These are phyloP conservation scores for Rhododendron simsii DNA, from an alignment of 148 eudicot genomes.

Conservation along the genomic window DNA sequence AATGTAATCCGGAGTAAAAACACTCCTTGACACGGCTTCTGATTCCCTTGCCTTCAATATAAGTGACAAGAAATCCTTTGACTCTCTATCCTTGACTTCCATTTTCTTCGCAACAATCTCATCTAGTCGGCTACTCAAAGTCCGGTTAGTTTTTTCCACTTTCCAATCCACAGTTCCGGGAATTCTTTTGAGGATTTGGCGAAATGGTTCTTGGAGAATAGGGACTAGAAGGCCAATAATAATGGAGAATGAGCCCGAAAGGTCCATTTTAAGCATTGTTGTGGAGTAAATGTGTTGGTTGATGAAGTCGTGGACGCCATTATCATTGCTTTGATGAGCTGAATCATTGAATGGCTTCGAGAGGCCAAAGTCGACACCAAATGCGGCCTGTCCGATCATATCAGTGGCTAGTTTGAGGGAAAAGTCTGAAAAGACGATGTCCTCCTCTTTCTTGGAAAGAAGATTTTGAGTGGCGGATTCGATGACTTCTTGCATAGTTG, in stretches of 20 bases:
- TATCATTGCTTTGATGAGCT: conserved; percentile 9
- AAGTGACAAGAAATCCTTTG: conserved; percentile 78
- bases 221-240: conserved; percentile 74
- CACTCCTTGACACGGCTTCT: conserved; percentile 28
- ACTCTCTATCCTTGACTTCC: conserved; percentile 32
- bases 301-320: conserved; percentile 50
- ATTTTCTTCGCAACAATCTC: conserved; percentile 52
- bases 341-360: conserved; percentile 38
- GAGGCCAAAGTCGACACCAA: conserved; percentile 82
- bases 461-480: conserved; percentile 48
- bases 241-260: conserved; percentile 80
- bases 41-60: conserved; percentile 64
- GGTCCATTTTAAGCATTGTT: conserved; percentile 83
- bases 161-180: conserved; percentile 86
- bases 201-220: conserved; percentile 69
- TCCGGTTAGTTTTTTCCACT: conserved; percentile 51
- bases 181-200: conserved; percentile 66
- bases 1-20: conserved; percentile 69
- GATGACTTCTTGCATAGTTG: conserved; percentile 76
- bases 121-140: conserved; percentile 46
- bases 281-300: conserved; percentile 84
- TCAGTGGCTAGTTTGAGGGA: conserved; percentile 79
- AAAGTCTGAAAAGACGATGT: conserved; percentile 56
- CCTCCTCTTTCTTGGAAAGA: conserved; percentile 23
- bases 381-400: conserved; percentile 81